These are phyloP conservation scores for Hymenoscyphus occultus DNA, from an alignment of 2,329 filamentous ascomycete genomes.

Conservation along the genomic window DNA sequence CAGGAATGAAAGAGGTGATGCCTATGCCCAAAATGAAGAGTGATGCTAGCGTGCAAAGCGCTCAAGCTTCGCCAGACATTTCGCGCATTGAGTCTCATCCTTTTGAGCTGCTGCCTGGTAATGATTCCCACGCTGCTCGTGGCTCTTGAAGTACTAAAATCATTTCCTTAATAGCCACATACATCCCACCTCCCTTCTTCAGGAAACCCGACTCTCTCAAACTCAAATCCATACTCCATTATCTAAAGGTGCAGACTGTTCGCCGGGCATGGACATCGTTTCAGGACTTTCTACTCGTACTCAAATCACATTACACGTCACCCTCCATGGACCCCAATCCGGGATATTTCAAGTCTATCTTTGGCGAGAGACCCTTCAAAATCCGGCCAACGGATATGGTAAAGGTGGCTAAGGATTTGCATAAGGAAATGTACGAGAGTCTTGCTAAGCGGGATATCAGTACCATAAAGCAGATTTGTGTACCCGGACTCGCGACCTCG, in stretches of 20 bases:
- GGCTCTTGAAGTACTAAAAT: background rate
- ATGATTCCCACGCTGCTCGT: background rate
- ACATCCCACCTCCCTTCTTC: slow-evolving; percentile 28
- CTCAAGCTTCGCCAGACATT: too few relatives aligned
- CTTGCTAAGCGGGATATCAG: slow-evolving; percentile 56
- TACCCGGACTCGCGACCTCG: slow-evolving; percentile 48
- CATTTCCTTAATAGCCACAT: slow-evolving; percentile 10
- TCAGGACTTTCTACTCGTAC: slow-evolving; percentile 24
- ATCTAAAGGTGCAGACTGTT: slow-evolving; percentile 29
- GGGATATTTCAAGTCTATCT: background rate
- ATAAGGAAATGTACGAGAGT: slow-evolving; percentile 58
- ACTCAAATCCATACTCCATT: background rate
- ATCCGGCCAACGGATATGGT: slow-evolving; percentile 44
- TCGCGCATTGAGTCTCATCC: background rate
- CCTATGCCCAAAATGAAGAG: slow-evolving; percentile 14
- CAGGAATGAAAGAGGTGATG: background rate
- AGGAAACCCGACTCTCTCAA: slow-evolving; percentile 16
- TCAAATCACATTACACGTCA: slow-evolving; percentile 15
- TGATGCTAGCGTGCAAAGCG: background rate
- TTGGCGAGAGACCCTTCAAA: slow-evolving; percentile 1
- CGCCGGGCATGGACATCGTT: slow-evolving; percentile 23
- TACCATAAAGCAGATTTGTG: slow-evolving; percentile 52
- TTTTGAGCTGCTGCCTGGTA: slow-evolving; percentile 31
- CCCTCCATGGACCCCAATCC: background rate
- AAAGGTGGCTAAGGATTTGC: slow-evolving; percentile 56